Conservation (phyloP, 2,329 filamentous ascomycete species). For the Arthroderma sp. region DNA sequence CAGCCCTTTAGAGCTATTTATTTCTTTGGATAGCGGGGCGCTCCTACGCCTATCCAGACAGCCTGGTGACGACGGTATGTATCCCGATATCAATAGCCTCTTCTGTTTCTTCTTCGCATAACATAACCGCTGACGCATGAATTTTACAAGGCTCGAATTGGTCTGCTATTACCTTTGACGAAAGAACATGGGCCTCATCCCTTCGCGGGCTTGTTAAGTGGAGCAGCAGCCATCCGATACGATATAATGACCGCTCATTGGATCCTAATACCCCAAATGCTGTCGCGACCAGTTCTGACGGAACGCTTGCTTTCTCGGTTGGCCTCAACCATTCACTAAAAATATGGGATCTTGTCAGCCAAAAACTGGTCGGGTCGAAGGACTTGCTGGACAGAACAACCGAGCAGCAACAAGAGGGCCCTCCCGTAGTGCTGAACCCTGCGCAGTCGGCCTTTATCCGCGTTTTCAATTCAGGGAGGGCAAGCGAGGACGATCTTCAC, state of each 20-base stretch:
- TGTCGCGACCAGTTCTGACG: slow-evolving; percentile 33
- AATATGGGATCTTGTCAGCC: slow-evolving; percentile 77
- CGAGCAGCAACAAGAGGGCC: slow-evolving; percentile 49
- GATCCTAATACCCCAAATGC: slow-evolving; percentile 32
- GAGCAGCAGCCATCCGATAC: slow-evolving; percentile 30
- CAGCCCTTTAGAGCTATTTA: slow-evolving; percentile 58
- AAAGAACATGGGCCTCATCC: slow-evolving; percentile 36
- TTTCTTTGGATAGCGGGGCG: slow-evolving; percentile 45
- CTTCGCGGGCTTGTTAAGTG: slow-evolving; percentile 35
- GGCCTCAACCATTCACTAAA: slow-evolving; percentile 80
- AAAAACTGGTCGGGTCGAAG: slow-evolving; percentile 60
- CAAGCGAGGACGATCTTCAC: slow-evolving; percentile 37
- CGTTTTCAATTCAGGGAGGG: slow-evolving; percentile 47
- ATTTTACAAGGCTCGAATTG: slow-evolving; percentile 26
- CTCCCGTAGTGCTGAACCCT: slow-evolving; percentile 67
- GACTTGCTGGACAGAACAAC: slow-evolving; percentile 61
- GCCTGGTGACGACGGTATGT: slow-evolving; percentile 37
- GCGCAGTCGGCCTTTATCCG: slow-evolving; percentile 64
- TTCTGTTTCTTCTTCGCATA: background rate
- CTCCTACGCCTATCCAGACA: slow-evolving; percentile 55
- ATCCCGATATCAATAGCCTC: background rate
- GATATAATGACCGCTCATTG: slow-evolving; percentile 28
- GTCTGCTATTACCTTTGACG: slow-evolving; percentile 35
- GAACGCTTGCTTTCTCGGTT: slow-evolving; percentile 55
- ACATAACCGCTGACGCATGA: slow-evolving; percentile 8